A percentile compares a stretch with the other conserved stretches of the same genome.
These are phyloP conservation scores for Cordyceps pruinosa DNA, from an alignment of 2,329 filamentous ascomycete species.

Conservation along the genomic window DNA sequence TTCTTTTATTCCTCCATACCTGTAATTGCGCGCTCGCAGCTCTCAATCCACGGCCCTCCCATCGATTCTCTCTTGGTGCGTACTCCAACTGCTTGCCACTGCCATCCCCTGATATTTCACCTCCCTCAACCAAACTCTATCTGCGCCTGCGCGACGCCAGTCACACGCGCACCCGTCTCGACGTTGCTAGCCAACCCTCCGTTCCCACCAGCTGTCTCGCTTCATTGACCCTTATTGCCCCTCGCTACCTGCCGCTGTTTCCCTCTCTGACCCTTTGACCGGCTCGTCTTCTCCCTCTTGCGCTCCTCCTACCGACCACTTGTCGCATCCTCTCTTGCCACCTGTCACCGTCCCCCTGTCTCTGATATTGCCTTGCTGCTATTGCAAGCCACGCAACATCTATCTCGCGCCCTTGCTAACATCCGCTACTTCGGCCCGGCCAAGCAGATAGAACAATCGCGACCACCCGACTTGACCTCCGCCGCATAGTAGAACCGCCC, in stretches of 20 bases:
- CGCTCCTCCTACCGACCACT: background rate
- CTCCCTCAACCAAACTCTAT: background rate
- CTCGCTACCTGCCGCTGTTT: slow-evolving; percentile 11
- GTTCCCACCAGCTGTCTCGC: background rate
- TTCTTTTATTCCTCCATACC: background rate
- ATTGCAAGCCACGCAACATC: background rate
- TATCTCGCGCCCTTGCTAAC: background rate
- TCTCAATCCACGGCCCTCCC: background rate
- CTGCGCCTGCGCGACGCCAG: background rate
- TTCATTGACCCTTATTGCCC: background rate
- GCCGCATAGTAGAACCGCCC: background rate
- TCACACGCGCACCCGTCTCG: slow-evolving; percentile 5
- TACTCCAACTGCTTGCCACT: background rate
- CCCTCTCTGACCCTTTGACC: background rate
- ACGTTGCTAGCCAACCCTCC: background rate
- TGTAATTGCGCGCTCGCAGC: no score
- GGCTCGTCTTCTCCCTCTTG: background rate
- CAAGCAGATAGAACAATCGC: background rate
- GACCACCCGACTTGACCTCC: background rate
- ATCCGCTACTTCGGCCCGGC: background rate
- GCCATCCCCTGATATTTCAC: background rate
- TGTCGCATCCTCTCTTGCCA: background rate
- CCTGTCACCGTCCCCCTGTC: background rate
- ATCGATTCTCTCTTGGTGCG: background rate
- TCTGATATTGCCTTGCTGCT: no score